Conservation (phyloP, 129 eudicot species). For the Saussurea involucrata region DNA sequence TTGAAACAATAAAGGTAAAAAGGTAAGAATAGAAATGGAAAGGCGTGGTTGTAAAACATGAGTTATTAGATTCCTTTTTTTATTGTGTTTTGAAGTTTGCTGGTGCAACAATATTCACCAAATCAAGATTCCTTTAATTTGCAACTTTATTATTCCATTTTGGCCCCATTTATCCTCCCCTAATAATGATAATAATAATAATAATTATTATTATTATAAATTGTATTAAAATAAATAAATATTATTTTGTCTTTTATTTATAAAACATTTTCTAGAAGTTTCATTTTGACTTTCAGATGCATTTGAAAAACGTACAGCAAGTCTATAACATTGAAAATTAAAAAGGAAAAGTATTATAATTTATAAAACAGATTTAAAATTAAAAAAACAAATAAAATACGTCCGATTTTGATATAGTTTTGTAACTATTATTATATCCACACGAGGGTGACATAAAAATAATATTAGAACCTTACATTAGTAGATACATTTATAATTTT, state of each 20-base stretch:
- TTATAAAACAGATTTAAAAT: too few species aligned
- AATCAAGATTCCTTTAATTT: conserved; percentile 18
- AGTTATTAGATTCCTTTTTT: background rate
- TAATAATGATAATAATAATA: background rate
- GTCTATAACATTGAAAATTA: background rate
- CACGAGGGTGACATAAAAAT: background rate
- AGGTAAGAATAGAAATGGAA: background rate
- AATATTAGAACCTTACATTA: background rate
- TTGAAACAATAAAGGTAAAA: background rate
- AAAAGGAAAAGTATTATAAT: too few species aligned
- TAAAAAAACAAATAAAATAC: too few species aligned
- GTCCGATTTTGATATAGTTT: too few species aligned
- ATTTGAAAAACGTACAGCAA: background rate
- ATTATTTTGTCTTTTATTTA: too few species aligned
- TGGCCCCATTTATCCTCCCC: conserved; percentile 1
- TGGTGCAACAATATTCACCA: conserved; percentile 36
- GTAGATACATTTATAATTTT: background rate
- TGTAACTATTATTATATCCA: background rate
- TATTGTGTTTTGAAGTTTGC: background rate
- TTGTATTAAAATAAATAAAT: background rate
- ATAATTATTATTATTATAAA: background rate
- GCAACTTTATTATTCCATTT: conserved; percentile 20
- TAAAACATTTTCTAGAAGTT: background rate
- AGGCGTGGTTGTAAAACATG: background rate
- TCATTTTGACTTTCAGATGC: background rate